Evolutionary conservation across 148 eudicot genomes (phyloP), one percentile per base, ranked within the genome.

Genomic region (Rhododendron ferrugineum): DNA sequence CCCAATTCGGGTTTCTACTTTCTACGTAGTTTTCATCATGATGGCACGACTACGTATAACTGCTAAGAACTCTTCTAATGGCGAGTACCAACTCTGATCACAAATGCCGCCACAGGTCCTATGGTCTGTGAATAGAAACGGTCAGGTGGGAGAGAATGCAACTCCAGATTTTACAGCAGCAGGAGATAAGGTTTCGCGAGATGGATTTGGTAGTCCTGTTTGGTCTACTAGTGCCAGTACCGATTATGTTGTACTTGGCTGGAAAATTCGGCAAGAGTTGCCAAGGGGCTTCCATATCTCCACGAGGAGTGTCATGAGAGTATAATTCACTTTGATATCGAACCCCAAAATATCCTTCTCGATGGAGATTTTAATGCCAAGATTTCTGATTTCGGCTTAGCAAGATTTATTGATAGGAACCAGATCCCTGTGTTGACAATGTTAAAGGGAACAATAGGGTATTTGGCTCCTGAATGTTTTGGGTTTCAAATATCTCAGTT

Each of bases 251-350:
- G 44, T 7, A 40, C 89, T 90, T 20, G 58, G 28, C 11, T 90
- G 92, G 90, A 16, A 68, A 68, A 14, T 26, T 6, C 87, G 87
- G 15, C 84, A 60, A 30, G 87, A 78, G 64, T 90, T 9, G 89
- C 92, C 15, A 74, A 74, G 78, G 78, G 78, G 37, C 42, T 72
- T 40, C 44, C 44, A 40, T 40, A 40, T 40, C 44, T 40, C 44
- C 44, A 40, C 7, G 44, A 40, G 44, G 76, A 72, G 1, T 72
- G 76, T 28, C 30, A 28, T 3, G 26, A 28, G 76, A 30, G 26
- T 40, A 40, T 40, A 40, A 40, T 40, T 40, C 44, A 72, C 18
- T 72, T 26, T 13, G 34, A 14, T 30, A 72, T 72, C 34, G 26
- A 72, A 32, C 76, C 76, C 3, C 76, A 26, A 72, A 72, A 72